These are phyloP conservation scores for Wickerhamiella domercqiae DNA, from an alignment of 805 yeast species.

Conservation along the genomic window DNA sequence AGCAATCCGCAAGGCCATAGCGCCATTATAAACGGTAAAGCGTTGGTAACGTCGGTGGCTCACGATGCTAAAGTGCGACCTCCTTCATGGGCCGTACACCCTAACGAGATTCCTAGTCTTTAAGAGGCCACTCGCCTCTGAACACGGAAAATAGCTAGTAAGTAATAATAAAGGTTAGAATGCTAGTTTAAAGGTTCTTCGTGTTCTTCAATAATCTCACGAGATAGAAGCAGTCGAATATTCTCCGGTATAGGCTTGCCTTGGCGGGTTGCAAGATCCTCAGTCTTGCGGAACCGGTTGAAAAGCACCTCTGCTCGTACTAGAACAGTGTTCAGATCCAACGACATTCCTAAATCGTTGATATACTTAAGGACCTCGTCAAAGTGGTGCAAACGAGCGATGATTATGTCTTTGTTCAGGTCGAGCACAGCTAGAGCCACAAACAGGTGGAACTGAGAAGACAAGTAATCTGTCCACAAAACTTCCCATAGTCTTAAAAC, in stretches of 20 bases:
- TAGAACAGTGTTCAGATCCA: constrained; percentile 61
- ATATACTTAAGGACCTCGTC: constrained; percentile 87
- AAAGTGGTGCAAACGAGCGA: constrained; percentile 56
- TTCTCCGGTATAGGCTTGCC: constrained; percentile 28
- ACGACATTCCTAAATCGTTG: constrained; percentile 70
- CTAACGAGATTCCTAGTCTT: no score
- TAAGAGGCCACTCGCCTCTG: no score
- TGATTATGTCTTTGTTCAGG: constrained; percentile 65
- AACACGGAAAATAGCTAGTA: background rate
- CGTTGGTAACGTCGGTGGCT: constrained; percentile 4
- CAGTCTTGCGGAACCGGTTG: constrained; percentile 62
- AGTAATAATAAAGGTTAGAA: background rate
- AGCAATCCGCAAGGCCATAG: constrained; percentile 7
- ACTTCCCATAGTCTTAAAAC: constrained; percentile 82
- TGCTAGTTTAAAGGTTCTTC: constrained; percentile 32
- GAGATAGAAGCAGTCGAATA: constrained; percentile 44
- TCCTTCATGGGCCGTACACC: background rate
- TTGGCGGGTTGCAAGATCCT: constrained; percentile 52
- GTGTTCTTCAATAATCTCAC: constrained; percentile 45
- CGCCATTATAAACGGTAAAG: constrained; percentile 4
- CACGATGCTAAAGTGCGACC: constrained; percentile 8
- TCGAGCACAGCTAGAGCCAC: constrained; percentile 81
- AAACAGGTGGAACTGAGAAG: constrained; percentile 78
- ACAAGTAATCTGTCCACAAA: constrained; percentile 72
- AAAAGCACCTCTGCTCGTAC: constrained; percentile 77